A percentile compares a stretch with the other conserved stretches of the same genome.
phyloP scores from a whole-genome alignment of 73 alveolate species.

The Uronychia binucleata region DNA sequence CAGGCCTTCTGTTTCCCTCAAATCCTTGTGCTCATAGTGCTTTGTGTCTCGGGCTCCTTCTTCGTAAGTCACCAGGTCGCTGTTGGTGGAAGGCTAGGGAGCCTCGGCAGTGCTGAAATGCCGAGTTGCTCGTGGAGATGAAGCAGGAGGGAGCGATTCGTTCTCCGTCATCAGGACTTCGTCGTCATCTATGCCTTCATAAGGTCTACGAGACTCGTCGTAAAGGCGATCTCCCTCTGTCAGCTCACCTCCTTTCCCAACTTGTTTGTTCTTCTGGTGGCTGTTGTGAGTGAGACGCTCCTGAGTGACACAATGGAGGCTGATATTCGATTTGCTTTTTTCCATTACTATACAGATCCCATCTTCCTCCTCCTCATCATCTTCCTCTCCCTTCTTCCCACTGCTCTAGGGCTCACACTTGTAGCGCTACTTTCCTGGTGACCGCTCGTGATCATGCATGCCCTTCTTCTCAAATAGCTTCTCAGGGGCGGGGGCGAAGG shows the following conservation, averaged over 20 bases:
- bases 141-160: too few species aligned
- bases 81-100: background rate
- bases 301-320: background rate
- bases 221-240: too few species aligned
- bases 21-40: background rate
- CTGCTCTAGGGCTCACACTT: background rate
- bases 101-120: too few species aligned
- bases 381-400: background rate
- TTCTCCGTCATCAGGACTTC: too few species aligned
- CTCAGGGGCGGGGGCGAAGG: background rate
- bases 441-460: background rate
- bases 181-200: too few species aligned
- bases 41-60: background rate
- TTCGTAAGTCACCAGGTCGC: background rate
- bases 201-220: too few species aligned
- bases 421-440: background rate
- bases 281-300: too few species aligned
- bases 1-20: background rate
- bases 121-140: too few species aligned
- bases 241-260: too few species aligned
- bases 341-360: background rate
- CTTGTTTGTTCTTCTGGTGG: too few species aligned
- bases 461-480: background rate
- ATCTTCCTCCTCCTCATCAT: background rate
- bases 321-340: background rate